Conservation (phyloP, 345 rosid genomes). For the Diplotaxis tenuifolia region DNA sequence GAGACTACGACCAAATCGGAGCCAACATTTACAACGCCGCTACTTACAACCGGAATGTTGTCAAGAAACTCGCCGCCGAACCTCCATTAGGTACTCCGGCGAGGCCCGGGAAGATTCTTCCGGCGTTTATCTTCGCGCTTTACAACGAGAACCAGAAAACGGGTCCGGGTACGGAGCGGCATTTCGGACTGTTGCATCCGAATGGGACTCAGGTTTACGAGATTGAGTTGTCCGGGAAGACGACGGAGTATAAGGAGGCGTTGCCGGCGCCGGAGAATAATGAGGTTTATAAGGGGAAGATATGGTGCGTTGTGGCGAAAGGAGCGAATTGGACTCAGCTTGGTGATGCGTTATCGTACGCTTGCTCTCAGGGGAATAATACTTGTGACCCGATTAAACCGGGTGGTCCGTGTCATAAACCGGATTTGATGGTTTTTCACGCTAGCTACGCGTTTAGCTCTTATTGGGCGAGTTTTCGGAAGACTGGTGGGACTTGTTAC, state of each 20-base stretch:
- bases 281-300: constrained; percentile 66
- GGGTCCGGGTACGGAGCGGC: constrained; percentile 91
- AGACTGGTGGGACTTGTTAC: constrained; percentile 62
- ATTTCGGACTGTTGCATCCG: constrained; percentile 78
- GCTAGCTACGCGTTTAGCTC: constrained; percentile 85
- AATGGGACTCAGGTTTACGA: constrained; percentile 60
- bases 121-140: constrained; percentile 67
- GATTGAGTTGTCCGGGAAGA: constrained; percentile 67
- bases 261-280: constrained; percentile 71
- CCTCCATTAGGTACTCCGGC: constrained; percentile 84
- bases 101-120: constrained; percentile 64
- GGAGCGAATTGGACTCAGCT: constrained; percentile 58
- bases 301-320: constrained; percentile 78
- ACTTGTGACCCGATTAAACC: constrained; percentile 69
- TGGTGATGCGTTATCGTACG: constrained; percentile 64
- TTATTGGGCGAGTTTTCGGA: constrained; percentile 76
- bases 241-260: constrained; percentile 40
- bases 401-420: constrained; percentile 55
- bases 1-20: constrained; percentile 89
- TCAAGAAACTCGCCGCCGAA: constrained; percentile 55
- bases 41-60: constrained; percentile 69
- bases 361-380: constrained; percentile 86
- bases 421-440: constrained; percentile 52
- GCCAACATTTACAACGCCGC: constrained; percentile 85
- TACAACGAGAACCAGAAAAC: constrained; percentile 87